Evolutionary conservation across 2,329 filamentous ascomycete genomes (phyloP).

Genomic region (Chaetoscypha palmicola): DNA sequence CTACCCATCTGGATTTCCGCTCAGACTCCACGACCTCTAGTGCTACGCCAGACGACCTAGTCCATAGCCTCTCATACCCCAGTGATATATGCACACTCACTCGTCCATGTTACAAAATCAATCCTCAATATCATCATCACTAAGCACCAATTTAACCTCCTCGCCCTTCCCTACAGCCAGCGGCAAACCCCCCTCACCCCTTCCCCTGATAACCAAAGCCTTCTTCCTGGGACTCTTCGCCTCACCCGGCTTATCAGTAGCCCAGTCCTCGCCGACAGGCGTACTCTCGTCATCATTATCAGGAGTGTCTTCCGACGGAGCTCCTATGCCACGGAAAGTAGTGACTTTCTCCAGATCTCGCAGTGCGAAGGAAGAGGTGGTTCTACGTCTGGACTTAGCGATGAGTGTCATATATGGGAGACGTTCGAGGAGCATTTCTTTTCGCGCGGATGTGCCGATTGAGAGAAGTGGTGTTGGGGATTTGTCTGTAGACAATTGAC

Average conservation of each 20-base stretch:
- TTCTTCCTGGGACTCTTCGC: conserved; percentile 45
- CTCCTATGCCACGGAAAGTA: conserved; percentile 31
- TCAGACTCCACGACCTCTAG: too few species aligned
- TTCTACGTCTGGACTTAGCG: conserved; percentile 28
- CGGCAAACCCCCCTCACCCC: conserved; percentile 16
- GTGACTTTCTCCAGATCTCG: conserved; percentile 34
- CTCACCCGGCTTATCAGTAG: conserved; percentile 54
- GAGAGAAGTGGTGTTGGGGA: conserved; percentile 42
- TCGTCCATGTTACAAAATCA: too few species aligned
- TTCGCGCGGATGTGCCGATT: conserved; percentile 55
- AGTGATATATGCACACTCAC: too few species aligned
- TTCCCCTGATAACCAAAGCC: conserved; percentile 26
- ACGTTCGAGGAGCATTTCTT: conserved; percentile 74
- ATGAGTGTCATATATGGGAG: conserved; percentile 80
- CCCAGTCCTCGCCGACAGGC: conserved; percentile 43
- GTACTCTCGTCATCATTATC: conserved; percentile 39
- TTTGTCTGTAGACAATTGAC: conserved; percentile 16
- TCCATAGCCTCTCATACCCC: too few species aligned
- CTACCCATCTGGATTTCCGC: background rate
- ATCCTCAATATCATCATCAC: conserved; percentile 75
- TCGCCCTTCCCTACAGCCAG: conserved; percentile 29
- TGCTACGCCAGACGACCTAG: too few species aligned
- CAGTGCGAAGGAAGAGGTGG: conserved; percentile 29
- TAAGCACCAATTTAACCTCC: conserved; percentile 63
- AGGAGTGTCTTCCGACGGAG: conserved; percentile 35